Evolutionary conservation across 257 asterid genomes (phyloP), one percentile per base, ranked within the genome.

Genomic region (Primulina eburnea): DNA sequence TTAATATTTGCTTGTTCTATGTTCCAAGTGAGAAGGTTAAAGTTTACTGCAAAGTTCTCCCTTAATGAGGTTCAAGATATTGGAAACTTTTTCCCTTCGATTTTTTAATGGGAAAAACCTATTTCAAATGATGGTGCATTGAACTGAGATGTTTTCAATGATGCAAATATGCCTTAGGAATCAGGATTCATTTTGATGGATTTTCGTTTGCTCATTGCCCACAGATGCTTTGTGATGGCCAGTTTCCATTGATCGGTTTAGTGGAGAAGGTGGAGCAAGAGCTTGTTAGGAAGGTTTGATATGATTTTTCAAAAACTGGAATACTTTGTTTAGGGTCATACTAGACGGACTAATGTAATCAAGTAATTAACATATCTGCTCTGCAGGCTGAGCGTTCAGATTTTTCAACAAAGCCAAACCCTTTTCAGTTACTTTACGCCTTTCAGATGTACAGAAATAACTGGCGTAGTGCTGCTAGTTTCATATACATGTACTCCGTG

Each of bases 391-490:
- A 87, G 77, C 97, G 95, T 30, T 90, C 97, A 16, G 95, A 93
- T 80, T 75, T 87, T 79, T 85, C 85, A 68, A 84, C 84, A 71
- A 89, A 82, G 78, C 99, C 97, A 82, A 93, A 86, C 78, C 92
- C 96, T 56, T 90, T 81, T 83, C 89, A 84, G 70, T 72, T 93
- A 75, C 92, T 93, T 67, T 89, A 93, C 78, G 89, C 99, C 62
- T 93, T 89, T 89, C 95, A 89, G 88, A 82, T 85, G 92, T 90
- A 83, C 78, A 89, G 89, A 69, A 88, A 90, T 71, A 93, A 90
- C 82, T 93, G 99, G 99, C 90, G 97, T 57, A 87, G 73, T 78
- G 99, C 99, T 70, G 99, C 96, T 61, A 84, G 83, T 71, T 90
- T 79, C 77, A 93, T 90, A 24, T 90, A 89, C 75, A 33, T 77